These are phyloP conservation scores for Saccharomycopsis oosterbeekiorum DNA, from an alignment of 805 yeast genomes.

Conservation along the genomic window DNA sequence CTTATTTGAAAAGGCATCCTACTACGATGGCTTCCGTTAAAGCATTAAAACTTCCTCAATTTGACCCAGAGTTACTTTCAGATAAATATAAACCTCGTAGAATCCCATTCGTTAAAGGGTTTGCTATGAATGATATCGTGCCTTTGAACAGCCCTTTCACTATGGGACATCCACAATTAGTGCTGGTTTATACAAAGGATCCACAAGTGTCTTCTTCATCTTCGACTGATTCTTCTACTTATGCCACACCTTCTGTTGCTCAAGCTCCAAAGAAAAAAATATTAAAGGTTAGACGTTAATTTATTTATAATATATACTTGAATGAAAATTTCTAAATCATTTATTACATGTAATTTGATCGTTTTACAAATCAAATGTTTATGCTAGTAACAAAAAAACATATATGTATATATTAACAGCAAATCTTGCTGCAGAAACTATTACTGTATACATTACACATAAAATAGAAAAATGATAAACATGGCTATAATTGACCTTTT, in stretches of 20 bases:
- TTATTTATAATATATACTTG: not conserved
- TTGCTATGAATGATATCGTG: conserved; percentile 74
- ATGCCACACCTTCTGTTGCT: conserved; percentile 24
- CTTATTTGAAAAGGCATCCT: conserved; percentile 54
- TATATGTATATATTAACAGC: no score
- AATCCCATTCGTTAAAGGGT: conserved; percentile 75
- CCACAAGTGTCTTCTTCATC: conserved; percentile 36
- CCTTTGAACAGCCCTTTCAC: conserved; percentile 80
- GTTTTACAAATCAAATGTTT: no score
- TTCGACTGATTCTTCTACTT: conserved; percentile 13
- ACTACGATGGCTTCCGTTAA: conserved; percentile 57
- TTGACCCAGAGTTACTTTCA: conserved; percentile 16
- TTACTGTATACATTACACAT: no score
- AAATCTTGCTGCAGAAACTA: not conserved
- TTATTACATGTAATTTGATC: no score
- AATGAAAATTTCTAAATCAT: not conserved
- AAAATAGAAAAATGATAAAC: not conserved
- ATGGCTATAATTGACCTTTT: conserved; percentile 15
- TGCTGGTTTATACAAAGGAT: conserved; percentile 47
- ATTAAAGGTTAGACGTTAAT: conserved; percentile 46
- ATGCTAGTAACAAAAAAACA: no score
- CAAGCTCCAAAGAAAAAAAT: conserved; percentile 44
- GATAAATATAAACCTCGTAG: conserved; percentile 46
- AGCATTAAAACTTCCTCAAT: conserved; percentile 53
- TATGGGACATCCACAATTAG: conserved; percentile 78